A percentile compares a stretch with the other conserved stretches of the same genome.
Evolutionary conservation across 202 grass and related monocot species (phyloP).

Genomic region (Bolboschoenoplectus hybrid): DNA sequence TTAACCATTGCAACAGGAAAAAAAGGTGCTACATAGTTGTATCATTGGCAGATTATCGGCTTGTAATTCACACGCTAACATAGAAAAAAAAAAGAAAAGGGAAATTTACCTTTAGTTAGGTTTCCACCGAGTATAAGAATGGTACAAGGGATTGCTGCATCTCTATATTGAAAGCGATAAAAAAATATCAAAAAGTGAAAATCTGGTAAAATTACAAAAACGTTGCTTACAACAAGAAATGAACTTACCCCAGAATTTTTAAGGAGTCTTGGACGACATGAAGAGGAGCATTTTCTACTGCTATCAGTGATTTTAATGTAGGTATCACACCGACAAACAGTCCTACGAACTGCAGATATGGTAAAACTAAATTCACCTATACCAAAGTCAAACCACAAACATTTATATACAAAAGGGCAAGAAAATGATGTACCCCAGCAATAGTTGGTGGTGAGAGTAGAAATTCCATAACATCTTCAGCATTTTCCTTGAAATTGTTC

Average conservation of each 20-base stretch:
- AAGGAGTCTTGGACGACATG: slow-evolving; percentile 45
- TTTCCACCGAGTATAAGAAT: slow-evolving; percentile 62
- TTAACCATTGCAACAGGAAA: background rate
- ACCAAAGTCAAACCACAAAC: background rate
- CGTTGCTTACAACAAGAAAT: background rate
- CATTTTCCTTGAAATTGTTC: slow-evolving; percentile 30
- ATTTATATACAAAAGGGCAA: background rate
- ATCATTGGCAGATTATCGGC: background rate
- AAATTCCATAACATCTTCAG: slow-evolving; percentile 45
- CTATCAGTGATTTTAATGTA: slow-evolving; percentile 48
- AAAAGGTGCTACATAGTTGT: background rate
- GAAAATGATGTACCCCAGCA: slow-evolving; percentile 44
- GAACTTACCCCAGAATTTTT: slow-evolving; percentile 42
- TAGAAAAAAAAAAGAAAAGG: background rate
- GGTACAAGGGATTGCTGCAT: slow-evolving; percentile 54
- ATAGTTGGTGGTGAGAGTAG: slow-evolving; percentile 49
- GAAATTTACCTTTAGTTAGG: slow-evolving; percentile 40
- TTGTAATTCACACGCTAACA: background rate
- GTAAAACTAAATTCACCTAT: background rate
- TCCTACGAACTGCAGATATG: slow-evolving; percentile 40
- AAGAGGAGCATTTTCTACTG: slow-evolving; percentile 42
- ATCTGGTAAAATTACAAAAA: background rate
- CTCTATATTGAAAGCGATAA: slow-evolving; percentile 36
- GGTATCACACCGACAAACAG: slow-evolving; percentile 41
- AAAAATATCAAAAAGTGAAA: background rate